Evolutionary conservation across 1,284 basidiomycete species (phyloP).

Genomic region (Trametes versicolor): DNA sequence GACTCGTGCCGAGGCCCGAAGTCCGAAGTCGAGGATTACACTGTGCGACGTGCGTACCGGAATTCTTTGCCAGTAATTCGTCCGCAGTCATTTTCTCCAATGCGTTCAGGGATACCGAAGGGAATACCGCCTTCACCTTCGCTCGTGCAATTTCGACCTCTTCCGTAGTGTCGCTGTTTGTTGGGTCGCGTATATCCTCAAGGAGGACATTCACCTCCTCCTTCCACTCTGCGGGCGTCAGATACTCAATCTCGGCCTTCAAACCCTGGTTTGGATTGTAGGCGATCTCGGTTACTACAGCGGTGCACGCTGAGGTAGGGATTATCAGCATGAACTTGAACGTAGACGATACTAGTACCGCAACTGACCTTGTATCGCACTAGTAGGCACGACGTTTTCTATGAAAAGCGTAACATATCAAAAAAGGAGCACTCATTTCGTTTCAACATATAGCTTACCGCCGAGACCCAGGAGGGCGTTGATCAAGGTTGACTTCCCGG

Average conservation of each 20-base stretch:
- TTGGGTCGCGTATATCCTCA: background rate
- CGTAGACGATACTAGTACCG: no score
- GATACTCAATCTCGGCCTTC: background rate
- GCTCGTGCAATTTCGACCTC: background rate
- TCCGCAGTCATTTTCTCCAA: no score
- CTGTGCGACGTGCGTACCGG: no score
- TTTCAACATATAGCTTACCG: constrained; percentile 2
- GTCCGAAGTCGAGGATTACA: no score
- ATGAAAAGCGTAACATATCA: background rate
- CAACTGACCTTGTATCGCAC: background rate
- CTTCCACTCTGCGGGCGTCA: background rate
- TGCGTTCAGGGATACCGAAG: no score
- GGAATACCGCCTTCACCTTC: background rate
- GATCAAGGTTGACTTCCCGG: constrained; percentile 62
- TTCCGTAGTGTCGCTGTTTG: background rate
- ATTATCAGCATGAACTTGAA: no score
- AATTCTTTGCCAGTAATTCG: no score
- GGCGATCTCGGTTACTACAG: background rate
- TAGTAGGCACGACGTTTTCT: background rate
- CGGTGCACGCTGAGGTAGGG: background rate
- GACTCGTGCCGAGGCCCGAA: no score
- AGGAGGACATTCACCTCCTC: background rate
- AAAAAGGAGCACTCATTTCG: background rate
- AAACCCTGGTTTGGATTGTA: background rate
- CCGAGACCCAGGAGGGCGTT: constrained; percentile 58